Percentiles rank a stretch among this genome's conserved stretches.
These are phyloP conservation scores for Tanozyma kutaoensis DNA, from an alignment of 805 yeast genomes.

Conservation along the genomic window DNA sequence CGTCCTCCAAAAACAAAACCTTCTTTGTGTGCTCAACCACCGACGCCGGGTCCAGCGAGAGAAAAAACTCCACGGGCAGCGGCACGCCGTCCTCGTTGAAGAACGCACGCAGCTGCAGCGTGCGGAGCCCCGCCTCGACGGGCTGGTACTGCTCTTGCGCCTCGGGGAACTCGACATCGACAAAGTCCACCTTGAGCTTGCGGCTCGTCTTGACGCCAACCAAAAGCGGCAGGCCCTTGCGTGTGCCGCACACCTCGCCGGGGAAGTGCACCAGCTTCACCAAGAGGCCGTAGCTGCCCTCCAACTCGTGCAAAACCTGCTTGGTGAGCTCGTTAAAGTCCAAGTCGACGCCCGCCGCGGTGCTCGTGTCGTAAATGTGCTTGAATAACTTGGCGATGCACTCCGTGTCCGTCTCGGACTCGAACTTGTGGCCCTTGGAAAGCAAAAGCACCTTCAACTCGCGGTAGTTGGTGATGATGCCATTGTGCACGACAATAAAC, in stretches of 20 bases:
- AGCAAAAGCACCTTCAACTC: slow-evolving; percentile 74
- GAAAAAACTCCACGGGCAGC: slow-evolving; percentile 88
- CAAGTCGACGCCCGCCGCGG: slow-evolving; percentile 58
- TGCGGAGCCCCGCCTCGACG: slow-evolving; percentile 52
- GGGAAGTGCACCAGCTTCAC: slow-evolving; percentile 90
- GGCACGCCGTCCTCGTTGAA: slow-evolving; percentile 87
- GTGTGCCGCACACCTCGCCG: slow-evolving; percentile 89
- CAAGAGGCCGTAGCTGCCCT: slow-evolving; percentile 94
- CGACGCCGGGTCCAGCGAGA: slow-evolving; percentile 95
- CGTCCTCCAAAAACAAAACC: slow-evolving; percentile 92
- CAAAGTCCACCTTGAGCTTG: slow-evolving; percentile 93
- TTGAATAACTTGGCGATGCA: slow-evolving; percentile 92
- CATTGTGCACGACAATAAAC: slow-evolving; percentile 91
- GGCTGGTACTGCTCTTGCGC: slow-evolving; percentile 11
- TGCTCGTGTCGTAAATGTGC: slow-evolving; percentile 71
- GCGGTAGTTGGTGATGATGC: slow-evolving; percentile 92
- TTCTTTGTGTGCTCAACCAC: slow-evolving; percentile 95
- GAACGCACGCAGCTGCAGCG: slow-evolving; percentile 93
- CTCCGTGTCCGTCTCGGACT: slow-evolving; percentile 94
- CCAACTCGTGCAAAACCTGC: slow-evolving; percentile 82
- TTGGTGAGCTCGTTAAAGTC: slow-evolving; percentile 91
- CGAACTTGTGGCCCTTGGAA: slow-evolving; percentile 72
- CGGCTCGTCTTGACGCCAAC: slow-evolving; percentile 95
- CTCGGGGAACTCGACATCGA: slow-evolving; percentile 94
- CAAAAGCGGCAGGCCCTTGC: slow-evolving; percentile 95